These are phyloP conservation scores for Kuraishia borneana DNA, from an alignment of 805 yeast genomes.

Conservation along the genomic window DNA sequence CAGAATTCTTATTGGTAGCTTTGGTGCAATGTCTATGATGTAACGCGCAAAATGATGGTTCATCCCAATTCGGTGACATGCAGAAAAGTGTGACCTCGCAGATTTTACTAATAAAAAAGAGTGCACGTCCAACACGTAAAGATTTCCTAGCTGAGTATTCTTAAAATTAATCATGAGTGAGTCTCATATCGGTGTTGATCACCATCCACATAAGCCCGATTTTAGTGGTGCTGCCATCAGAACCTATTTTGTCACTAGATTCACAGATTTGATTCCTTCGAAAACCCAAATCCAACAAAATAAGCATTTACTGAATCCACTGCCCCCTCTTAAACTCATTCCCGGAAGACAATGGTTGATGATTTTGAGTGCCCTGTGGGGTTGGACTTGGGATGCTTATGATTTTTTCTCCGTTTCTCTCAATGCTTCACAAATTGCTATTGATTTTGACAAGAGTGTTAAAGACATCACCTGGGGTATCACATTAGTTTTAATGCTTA, in stretches of 20 bases:
- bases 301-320: conserved; percentile 44
- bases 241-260: conserved; percentile 30
- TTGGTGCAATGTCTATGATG: too few species aligned
- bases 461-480: conserved; percentile 55
- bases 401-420: conserved; percentile 51
- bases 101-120: too few species aligned
- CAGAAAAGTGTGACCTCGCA: too few species aligned
- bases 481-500: conserved; percentile 55
- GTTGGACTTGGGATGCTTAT: conserved; percentile 60
- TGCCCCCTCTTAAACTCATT: conserved; percentile 41
- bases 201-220: conserved; percentile 11
- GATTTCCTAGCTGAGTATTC: too few species aligned
- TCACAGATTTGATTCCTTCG: conserved; percentile 38
- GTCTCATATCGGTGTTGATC: background rate
- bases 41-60: too few species aligned
- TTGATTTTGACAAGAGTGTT: conserved; percentile 28
- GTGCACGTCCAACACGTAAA: too few species aligned
- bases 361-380: conserved; percentile 39
- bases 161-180: too few species aligned
- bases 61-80: too few species aligned
- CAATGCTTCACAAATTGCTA: conserved; percentile 36
- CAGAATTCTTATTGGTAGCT: too few species aligned
- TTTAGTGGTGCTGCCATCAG: conserved; percentile 19
- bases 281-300: conserved; percentile 24
- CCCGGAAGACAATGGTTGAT: conserved; percentile 45